These are phyloP conservation scores for Penicillium olsonii DNA, from an alignment of 2,329 filamentous ascomycete genomes.

Conservation along the genomic window DNA sequence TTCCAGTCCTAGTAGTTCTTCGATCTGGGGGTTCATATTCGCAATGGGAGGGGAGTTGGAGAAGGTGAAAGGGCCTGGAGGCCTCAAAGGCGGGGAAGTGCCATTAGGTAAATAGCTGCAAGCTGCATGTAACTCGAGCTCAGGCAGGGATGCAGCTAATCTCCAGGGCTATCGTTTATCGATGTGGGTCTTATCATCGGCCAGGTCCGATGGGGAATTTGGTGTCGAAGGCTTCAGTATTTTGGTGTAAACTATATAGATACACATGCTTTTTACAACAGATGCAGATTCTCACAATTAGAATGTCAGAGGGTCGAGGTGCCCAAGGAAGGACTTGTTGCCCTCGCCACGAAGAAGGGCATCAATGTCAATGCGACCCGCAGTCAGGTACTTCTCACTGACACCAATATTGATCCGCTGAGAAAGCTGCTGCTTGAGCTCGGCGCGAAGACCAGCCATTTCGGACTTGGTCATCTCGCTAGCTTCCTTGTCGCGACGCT, in stretches of 20 bases:
- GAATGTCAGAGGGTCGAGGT: slow-evolving; percentile 50
- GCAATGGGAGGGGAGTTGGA: not conserved
- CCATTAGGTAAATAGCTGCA: slow-evolving; percentile 9
- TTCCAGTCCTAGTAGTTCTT: slow-evolving; percentile 30
- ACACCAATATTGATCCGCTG: slow-evolving; percentile 83
- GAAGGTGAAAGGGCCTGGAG: not conserved
- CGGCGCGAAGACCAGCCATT: slow-evolving; percentile 66
- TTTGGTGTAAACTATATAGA: slow-evolving; percentile 14
- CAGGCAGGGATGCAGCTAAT: not conserved
- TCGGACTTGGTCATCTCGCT: slow-evolving; percentile 71
- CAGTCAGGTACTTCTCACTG: slow-evolving; percentile 80
- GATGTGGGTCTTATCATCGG: not conserved
- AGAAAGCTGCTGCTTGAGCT: slow-evolving; percentile 70
- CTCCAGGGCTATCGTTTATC: not conserved
- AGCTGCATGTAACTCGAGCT: not conserved
- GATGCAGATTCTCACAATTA: slow-evolving; percentile 13
- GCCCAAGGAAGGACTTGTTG: slow-evolving; percentile 67
- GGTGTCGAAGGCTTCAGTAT: not conserved
- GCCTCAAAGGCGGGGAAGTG: slow-evolving; percentile 6
- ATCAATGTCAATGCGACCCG: slow-evolving; percentile 80
- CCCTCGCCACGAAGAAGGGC: slow-evolving; percentile 66
- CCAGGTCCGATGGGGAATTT: not conserved
- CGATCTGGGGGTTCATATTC: slow-evolving; percentile 24
- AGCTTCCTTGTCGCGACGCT: slow-evolving; percentile 72
- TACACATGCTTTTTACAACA: slow-evolving; percentile 7